A percentile compares a stretch with the other conserved stretches of the same genome.
Conservation (phyloP, 2,329 filamentous ascomycete genomes). For the Talaromyces sp. region DNA sequence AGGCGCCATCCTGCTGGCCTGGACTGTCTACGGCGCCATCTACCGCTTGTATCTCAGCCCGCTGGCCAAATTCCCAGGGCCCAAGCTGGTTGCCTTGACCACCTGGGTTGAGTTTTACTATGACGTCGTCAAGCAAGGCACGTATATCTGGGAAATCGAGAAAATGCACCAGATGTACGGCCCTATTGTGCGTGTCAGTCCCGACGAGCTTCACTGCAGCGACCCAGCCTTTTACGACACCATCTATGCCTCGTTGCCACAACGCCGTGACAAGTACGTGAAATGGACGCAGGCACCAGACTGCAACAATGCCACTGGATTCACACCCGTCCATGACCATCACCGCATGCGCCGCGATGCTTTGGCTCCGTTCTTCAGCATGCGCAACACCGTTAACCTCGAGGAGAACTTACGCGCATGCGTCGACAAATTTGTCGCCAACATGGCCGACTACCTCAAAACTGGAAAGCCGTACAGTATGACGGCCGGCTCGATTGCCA, state of each 20-base stretch:
- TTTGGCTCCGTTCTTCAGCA: conserved; percentile 31
- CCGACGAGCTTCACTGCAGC: conserved; percentile 25
- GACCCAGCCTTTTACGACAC: conserved; percentile 23
- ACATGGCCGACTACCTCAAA: not conserved
- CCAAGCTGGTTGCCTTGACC: conserved; percentile 26
- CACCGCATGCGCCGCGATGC: conserved; percentile 27
- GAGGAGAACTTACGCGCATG: conserved; percentile 24
- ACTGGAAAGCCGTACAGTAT: not conserved
- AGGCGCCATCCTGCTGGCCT: not conserved
- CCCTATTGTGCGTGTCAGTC: conserved; percentile 27
- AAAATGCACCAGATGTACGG: conserved; percentile 6
- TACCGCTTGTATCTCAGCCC: conserved; percentile 30
- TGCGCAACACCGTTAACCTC: conserved; percentile 17
- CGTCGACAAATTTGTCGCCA: not conserved
- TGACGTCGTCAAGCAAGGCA: not conserved
- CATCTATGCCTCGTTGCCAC: conserved; percentile 21
- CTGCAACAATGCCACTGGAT: not conserved
- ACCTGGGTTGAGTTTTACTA: conserved; percentile 25
- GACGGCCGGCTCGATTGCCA: not conserved
- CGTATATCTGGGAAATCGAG: conserved; percentile 1
- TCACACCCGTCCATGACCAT: conserved; percentile 20
- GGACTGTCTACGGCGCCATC: conserved; percentile 1
- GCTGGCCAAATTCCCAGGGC: conserved; percentile 26
- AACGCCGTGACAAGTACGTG: conserved; percentile 24
- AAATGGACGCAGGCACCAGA: conserved; percentile 22